These are phyloP conservation scores for Setomelanomma holmii DNA, from an alignment of 2,329 filamentous ascomycete genomes.

Conservation along the genomic window DNA sequence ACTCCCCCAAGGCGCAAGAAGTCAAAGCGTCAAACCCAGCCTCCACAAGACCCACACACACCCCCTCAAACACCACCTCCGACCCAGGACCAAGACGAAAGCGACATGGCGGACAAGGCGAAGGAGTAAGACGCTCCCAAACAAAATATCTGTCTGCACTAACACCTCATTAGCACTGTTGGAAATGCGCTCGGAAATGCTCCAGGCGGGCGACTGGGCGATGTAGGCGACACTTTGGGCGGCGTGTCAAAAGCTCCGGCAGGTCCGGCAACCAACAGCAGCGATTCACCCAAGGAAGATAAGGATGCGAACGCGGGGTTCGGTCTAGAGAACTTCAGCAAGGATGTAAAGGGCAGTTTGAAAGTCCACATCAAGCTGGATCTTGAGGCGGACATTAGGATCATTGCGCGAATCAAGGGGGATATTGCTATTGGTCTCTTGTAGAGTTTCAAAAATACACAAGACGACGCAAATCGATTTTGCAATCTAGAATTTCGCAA, in stretches of 20 bases:
- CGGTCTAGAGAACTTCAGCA: conserved; percentile 21
- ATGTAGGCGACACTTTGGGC: conserved; percentile 16
- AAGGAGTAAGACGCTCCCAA: conserved; percentile 10
- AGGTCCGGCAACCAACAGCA: background rate
- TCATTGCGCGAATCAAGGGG: conserved; percentile 28
- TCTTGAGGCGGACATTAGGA: conserved; percentile 28
- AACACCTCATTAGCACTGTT: conserved; percentile 4
- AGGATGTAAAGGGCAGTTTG: conserved; percentile 32
- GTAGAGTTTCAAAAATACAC: too few species aligned
- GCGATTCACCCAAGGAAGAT: conserved; percentile 1
- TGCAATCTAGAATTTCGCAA: too few species aligned
- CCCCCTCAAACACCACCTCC: conserved; percentile 1
- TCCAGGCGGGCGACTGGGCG: conserved; percentile 8
- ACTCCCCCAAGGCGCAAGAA: conserved; percentile 15
- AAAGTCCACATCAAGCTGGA: conserved; percentile 34
- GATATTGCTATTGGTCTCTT: conserved; percentile 31
- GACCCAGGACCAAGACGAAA: background rate
- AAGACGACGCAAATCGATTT: too few species aligned
- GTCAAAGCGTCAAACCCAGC: conserved; percentile 6
- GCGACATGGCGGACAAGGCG: conserved; percentile 12
- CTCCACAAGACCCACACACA: conserved; percentile 3
- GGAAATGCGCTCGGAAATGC: conserved; percentile 11
- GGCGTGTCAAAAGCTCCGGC: conserved; percentile 5
- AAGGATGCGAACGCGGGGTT: conserved; percentile 21
- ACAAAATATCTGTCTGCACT: background rate